Conservation (phyloP, 164 flowering plant genomes). For the Chimonanthus praecox region DNA sequence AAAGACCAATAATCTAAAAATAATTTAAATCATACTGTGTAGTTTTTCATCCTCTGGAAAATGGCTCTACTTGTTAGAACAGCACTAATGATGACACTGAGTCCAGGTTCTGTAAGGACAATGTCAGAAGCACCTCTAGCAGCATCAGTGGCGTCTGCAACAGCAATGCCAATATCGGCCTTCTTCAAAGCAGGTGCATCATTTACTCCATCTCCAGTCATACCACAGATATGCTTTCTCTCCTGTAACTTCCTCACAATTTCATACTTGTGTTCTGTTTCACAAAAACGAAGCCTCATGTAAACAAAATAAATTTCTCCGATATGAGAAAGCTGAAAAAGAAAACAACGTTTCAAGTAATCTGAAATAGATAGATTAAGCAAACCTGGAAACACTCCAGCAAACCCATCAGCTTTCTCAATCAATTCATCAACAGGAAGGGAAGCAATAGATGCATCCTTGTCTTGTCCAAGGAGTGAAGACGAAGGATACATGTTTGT, state of each 20-base stretch:
- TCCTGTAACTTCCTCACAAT: constrained; percentile 39
- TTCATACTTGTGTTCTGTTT: constrained; percentile 38
- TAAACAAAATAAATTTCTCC: not conserved
- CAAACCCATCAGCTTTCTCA: constrained; percentile 47
- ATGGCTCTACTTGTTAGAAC: constrained; percentile 96
- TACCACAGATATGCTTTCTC: constrained; percentile 43
- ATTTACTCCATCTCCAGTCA: constrained; percentile 50
- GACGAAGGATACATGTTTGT: constrained; percentile 50
- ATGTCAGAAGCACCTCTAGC: constrained; percentile 96
- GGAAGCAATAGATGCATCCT: constrained; percentile 35
- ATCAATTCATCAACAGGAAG: constrained; percentile 45
- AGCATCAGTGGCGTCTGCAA: constrained; percentile 81
- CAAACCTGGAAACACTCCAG: constrained; percentile 43
- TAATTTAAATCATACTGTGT: constrained; percentile 47
- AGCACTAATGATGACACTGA: constrained; percentile 95
- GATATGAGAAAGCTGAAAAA: not conserved
- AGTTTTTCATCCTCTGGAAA: constrained; percentile 98
- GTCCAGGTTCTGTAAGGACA: constrained; percentile 93
- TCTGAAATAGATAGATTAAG: not conserved
- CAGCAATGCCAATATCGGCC: constrained; percentile 49
- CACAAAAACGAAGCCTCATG: not conserved
- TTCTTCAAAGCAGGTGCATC: constrained; percentile 49
- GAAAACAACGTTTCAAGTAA: too few species aligned
- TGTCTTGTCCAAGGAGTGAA: constrained; percentile 31
- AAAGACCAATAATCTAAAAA: too few species aligned